A percentile compares a stretch with the other conserved stretches of the same genome.
Conservation (phyloP, 768 basidiomycete species). For the Lentinus tigrinus region DNA sequence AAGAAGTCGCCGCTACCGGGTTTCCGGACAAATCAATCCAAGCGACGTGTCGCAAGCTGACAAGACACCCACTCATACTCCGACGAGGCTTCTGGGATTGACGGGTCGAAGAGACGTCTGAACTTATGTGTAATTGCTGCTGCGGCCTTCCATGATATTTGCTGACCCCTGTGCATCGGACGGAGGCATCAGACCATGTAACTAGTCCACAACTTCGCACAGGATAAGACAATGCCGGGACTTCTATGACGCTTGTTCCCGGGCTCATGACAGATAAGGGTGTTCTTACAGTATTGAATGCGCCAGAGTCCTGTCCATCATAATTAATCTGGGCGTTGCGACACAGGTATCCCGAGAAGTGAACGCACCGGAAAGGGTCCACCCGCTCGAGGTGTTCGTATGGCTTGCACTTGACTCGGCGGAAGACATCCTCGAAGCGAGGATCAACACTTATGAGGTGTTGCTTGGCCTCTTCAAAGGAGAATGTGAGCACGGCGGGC, state of each 20-base stretch:
- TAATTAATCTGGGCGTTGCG: background rate
- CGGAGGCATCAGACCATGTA: background rate
- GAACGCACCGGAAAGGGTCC: constrained; percentile 75
- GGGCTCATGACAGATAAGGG: too few species aligned
- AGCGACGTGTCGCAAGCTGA: background rate
- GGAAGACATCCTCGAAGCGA: constrained; percentile 72
- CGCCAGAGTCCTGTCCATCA: constrained; percentile 53
- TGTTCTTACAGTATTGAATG: constrained; percentile 61
- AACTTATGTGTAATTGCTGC: constrained; percentile 81
- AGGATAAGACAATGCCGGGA: too few species aligned
- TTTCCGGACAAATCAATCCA: constrained; percentile 2
- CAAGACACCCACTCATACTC: constrained; percentile 29
- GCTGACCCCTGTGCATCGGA: constrained; percentile 56
- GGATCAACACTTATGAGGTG: constrained; percentile 68
- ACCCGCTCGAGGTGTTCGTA: constrained; percentile 71
- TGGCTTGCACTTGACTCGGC: constrained; percentile 66
- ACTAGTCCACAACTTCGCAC: too few species aligned
- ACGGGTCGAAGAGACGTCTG: constrained; percentile 69
- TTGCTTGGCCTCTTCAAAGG: constrained; percentile 70
- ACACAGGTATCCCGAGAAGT: too few species aligned
- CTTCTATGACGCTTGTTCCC: too few species aligned
- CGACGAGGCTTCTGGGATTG: constrained; percentile 64
- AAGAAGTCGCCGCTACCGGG: constrained; percentile 41
- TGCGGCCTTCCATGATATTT: constrained; percentile 87
- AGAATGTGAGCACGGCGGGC: constrained; percentile 72